Base-by-base conservation (phyloP, 2,329 filamentous ascomycete species). In the Cercospora canescens region DNA sequence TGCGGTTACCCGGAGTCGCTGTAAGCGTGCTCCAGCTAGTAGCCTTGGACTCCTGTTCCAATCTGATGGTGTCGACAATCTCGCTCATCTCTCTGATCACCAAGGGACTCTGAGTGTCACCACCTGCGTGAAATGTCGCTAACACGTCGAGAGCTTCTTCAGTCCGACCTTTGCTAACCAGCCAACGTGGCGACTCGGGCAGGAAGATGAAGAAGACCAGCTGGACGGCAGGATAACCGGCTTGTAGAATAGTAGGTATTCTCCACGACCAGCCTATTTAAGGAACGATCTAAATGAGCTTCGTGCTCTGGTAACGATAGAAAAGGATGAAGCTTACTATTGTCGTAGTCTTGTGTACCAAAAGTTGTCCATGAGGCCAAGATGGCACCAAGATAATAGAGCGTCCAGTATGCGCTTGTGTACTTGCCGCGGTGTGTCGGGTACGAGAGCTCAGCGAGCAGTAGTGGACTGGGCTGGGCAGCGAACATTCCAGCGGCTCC, bases 11-110 rank as follows among this genome's bases (percentile, higher is more conserved):
- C 0, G 63, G 67, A 5, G 68, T 71, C 6, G 59, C 54, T 14
- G 70, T 50, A 8, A 73, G 64, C 24, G 60, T 64, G 8, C 37
- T 26, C 64, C 65, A 73, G 9, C 66, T 63, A 5, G 69, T 68
- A 2, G 58, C 41, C 66, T 84, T 84, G 1, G 86, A 83, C 67
- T 88, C 84, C 64, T 84, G 77, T 72, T 89, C 87, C 0, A 86
- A 70, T 41, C 81, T 80, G 73, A 89, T 84, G 0, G 86, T 86
- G 4, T 83, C 81, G 60, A 83, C 79, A 69, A 89, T 89, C 74
- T 90, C 86, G 0, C 82, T 82, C 71, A 88, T 85, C 72, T 90
- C 88, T 8, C 85, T 86, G 60, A 82, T 81, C 28, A 88, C 85
- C 12, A 88, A 81, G 12, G 82, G 76, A 0, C 84, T 86, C 35